These are phyloP conservation scores for Aspergillus tamarii DNA, from an alignment of 2,329 filamentous ascomycete species.

Conservation along the genomic window DNA sequence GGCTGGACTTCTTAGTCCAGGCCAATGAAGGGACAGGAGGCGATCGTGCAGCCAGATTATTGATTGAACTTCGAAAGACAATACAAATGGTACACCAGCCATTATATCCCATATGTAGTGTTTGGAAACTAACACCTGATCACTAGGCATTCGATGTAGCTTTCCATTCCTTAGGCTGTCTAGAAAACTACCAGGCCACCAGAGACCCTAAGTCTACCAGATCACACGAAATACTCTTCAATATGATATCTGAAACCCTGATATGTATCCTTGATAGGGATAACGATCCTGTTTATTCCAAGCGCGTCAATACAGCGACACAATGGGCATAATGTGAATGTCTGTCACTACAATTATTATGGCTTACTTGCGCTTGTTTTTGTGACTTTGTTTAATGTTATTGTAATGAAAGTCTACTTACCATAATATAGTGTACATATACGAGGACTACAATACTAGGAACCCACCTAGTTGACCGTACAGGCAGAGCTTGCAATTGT, in stretches of 20 bases:
- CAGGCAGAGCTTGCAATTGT: neutral
- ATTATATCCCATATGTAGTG: constrained; percentile 18
- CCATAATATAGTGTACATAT: neutral
- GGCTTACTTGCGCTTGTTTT: neutral
- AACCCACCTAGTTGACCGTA: neutral
- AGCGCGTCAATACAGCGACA: neutral
- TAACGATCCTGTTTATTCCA: constrained; percentile 1
- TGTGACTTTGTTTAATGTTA: neutral
- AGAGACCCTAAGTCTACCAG: neutral
- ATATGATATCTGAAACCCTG: constrained; percentile 4
- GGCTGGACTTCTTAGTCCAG: constrained; percentile 36
- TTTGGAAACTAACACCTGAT: constrained; percentile 13
- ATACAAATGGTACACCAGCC: constrained; percentile 30
- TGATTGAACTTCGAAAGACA: constrained; percentile 41
- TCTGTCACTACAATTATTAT: neutral
- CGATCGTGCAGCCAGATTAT: constrained; percentile 24
- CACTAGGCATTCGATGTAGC: neutral
- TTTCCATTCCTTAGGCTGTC: neutral
- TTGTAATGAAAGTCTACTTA: neutral
- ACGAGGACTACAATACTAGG: neutral
- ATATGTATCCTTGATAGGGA: constrained; percentile 12
- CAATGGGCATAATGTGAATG: neutral
- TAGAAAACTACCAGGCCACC: neutral
- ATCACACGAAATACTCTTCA: constrained; percentile 1
- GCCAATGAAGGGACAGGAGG: constrained; percentile 13